Conservation (phyloP, 306 rosid genomes). For the Fagus crenata region DNA sequence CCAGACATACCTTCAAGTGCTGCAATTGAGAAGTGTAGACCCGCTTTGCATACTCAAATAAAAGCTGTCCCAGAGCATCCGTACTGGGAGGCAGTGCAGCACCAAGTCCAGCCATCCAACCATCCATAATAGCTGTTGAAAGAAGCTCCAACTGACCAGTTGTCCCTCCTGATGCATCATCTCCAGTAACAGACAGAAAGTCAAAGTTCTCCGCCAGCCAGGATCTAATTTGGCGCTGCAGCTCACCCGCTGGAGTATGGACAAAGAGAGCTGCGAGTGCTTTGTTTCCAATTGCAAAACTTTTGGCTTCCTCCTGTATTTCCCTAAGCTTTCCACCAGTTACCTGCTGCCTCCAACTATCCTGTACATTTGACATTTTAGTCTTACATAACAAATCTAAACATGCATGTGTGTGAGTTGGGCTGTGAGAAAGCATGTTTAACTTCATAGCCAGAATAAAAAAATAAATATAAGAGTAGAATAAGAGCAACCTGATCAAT, state of each 20-base stretch:
- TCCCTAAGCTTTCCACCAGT: constrained; percentile 98
- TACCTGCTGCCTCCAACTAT: constrained; percentile 83
- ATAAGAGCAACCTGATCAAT: constrained; percentile 77
- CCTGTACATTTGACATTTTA: constrained; percentile 50
- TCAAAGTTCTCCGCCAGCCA: constrained; percentile 95
- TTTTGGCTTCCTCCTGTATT: constrained; percentile 90
- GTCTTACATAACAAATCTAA: constrained; percentile 20
- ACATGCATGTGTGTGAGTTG: neutral
- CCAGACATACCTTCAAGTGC: constrained; percentile 76
- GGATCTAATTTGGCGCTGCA: constrained; percentile 94
- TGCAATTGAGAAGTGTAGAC: constrained; percentile 91
- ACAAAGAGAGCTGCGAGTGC: constrained; percentile 96
- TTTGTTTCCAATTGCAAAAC: constrained; percentile 83
- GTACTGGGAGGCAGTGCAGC: constrained; percentile 91
- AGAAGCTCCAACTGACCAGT: constrained; percentile 98
- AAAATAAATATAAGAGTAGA: constrained; percentile 9
- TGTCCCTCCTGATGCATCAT: constrained; percentile 72
- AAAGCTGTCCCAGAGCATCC: constrained; percentile 96
- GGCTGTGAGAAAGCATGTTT: neutral
- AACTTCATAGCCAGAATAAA: neutral
- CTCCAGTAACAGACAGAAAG: constrained; percentile 72
- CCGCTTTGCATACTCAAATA: constrained; percentile 82
- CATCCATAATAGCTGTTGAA: constrained; percentile 99
- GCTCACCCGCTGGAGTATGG: constrained; percentile 98
- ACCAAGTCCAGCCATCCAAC: constrained; percentile 99